phyloP scores from a whole-genome alignment of 495 filamentous ascomycete species.

The Ascobolus immersus region DNA sequence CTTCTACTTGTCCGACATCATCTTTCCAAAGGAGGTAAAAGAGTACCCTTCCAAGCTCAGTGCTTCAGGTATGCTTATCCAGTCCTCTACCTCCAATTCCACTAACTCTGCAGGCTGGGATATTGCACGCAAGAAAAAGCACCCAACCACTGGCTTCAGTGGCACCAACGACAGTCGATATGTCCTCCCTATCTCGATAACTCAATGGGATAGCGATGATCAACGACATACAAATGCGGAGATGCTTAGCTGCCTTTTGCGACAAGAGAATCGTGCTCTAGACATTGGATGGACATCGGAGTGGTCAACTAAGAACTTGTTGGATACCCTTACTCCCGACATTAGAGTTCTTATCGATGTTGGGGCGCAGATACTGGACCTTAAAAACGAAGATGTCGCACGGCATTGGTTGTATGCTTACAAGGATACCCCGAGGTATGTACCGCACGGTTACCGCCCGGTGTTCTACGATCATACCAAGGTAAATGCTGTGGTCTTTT shows the following conservation, averaged over 20 bases:
- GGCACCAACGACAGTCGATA: conserved; percentile 42
- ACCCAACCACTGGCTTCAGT: conserved; percentile 40
- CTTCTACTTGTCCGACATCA: conserved; percentile 33
- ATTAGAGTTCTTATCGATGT: conserved; percentile 43
- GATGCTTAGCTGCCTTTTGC: conserved; percentile 32
- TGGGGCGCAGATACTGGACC: conserved; percentile 45
- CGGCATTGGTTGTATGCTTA: conserved; percentile 19
- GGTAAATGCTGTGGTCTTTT: conserved; percentile 27
- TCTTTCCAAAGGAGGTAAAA: conserved; percentile 41
- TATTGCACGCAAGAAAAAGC: conserved; percentile 22
- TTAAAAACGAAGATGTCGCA: conserved; percentile 32
- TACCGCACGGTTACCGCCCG: too few relatives aligned
- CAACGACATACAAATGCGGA: conserved; percentile 39
- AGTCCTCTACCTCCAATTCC: too few relatives aligned
- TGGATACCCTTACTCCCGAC: conserved; percentile 16
- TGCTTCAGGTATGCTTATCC: too few relatives aligned
- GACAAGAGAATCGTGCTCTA: conserved; percentile 25
- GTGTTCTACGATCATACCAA: too few relatives aligned
- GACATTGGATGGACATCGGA: conserved; percentile 10
- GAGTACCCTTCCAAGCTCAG: conserved; percentile 40
- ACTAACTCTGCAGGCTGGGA: conserved; percentile 47
- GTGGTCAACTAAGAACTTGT: conserved; percentile 23
- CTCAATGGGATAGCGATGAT: conserved; percentile 28
- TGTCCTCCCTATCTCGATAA: conserved; percentile 30
- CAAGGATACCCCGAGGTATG: too few relatives aligned